phyloP scores from a whole-genome alignment of 805 yeast species.

The Candida gorgasii region DNA sequence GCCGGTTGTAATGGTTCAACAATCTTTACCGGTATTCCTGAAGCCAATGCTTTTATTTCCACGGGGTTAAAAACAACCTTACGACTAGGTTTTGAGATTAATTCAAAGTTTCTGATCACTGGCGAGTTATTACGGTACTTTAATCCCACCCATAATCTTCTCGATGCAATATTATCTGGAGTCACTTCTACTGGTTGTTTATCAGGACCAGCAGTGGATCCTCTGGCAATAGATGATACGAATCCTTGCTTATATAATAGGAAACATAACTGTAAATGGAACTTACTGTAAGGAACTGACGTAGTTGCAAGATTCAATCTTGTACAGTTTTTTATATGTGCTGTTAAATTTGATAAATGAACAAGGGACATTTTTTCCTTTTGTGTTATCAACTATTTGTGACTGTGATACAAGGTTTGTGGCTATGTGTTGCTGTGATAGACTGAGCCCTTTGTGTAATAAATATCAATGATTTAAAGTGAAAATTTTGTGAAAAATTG shows the following conservation, averaged over 20 bases:
- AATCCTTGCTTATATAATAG: conserved; percentile 92
- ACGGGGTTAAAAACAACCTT: conserved; percentile 60
- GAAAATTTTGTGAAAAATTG: conserved; percentile 4
- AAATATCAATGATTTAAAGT: no score
- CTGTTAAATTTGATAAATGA: conserved; percentile 77
- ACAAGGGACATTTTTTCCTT: conserved; percentile 86
- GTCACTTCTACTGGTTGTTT: conserved; percentile 71
- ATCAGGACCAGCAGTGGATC: conserved; percentile 86
- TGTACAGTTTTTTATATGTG: conserved; percentile 86
- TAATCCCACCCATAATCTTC: conserved; percentile 89
- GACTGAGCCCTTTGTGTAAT: no score
- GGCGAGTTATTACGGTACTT: conserved; percentile 82
- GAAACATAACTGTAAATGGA: conserved; percentile 80
- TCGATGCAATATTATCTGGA: conserved; percentile 79
- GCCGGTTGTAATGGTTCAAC: conserved; percentile 86
- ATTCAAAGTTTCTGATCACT: conserved; percentile 67
- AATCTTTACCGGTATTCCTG: conserved; percentile 73
- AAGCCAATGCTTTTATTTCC: conserved; percentile 71
- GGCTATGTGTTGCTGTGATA: no score
- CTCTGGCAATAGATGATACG: conserved; percentile 78
- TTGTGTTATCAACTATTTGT: neutral
- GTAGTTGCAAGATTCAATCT: conserved; percentile 74
- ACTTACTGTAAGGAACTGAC: conserved; percentile 76
- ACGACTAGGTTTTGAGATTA: conserved; percentile 85
- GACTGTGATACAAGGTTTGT: no score